phyloP scores from a whole-genome alignment of 495 filamentous ascomycete genomes.

The Wilcoxina mikolae region DNA sequence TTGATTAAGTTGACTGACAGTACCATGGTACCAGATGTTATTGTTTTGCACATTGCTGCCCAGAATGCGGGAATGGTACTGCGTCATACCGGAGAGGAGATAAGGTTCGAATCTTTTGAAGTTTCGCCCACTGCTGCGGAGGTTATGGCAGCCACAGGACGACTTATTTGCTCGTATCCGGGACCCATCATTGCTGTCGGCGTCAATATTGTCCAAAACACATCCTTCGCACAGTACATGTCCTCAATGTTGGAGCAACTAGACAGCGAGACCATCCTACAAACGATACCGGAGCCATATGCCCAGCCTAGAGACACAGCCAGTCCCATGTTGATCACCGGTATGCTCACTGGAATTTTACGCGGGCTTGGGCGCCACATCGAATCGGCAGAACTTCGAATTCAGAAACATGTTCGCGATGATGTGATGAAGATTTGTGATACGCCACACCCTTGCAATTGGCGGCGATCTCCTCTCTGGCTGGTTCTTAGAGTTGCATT shows the following conservation, averaged over 20 bases:
- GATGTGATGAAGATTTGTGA: constrained; percentile 40
- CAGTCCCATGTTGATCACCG: constrained; percentile 41
- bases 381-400: constrained; percentile 13
- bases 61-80: constrained; percentile 50
- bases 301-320: constrained; percentile 41
- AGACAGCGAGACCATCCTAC: constrained; percentile 32
- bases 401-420: constrained; percentile 47
- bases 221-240: constrained; percentile 31
- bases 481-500: constrained; percentile 43
- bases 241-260: constrained; percentile 33
- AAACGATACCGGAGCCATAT: constrained; percentile 34
- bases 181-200: constrained; percentile 35
- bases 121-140: constrained; percentile 36
- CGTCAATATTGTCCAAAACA: constrained; percentile 26
- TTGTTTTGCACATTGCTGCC: constrained; percentile 36
- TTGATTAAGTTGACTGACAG: constrained; percentile 5
- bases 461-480: constrained; percentile 46
- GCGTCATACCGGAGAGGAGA: constrained; percentile 19
- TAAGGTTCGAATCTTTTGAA: constrained; percentile 43
- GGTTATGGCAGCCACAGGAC: constrained; percentile 36
- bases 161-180: constrained; percentile 43
- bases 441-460: constrained; percentile 34
- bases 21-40: constrained; percentile 7
- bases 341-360: constrained; percentile 39
- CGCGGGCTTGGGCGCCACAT: constrained; percentile 31